phyloP scores from a whole-genome alignment of 2,329 filamentous ascomycete species.

The Stachybotrys chartarum region DNA sequence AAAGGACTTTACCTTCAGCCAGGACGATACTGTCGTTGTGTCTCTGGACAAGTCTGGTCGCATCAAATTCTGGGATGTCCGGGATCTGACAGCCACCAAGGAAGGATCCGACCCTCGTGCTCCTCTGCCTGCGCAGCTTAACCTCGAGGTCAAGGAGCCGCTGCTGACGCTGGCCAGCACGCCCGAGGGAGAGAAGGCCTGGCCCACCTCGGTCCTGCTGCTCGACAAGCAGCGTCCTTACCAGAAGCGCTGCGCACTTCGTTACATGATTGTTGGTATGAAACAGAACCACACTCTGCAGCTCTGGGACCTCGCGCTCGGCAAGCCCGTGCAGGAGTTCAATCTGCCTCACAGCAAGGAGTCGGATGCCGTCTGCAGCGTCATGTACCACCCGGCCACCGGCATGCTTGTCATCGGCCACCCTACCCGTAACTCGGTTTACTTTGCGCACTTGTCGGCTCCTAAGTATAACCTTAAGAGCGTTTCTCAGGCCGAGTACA shows the following conservation, averaged over 20 bases:
- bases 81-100: conserved; percentile 57
- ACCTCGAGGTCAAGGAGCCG: conserved; percentile 76
- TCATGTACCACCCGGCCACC: conserved; percentile 85
- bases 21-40: conserved; percentile 89
- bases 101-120: conserved; percentile 42
- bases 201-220: conserved; percentile 92
- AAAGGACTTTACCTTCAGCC: conserved; percentile 96
- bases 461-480: conserved; percentile 81
- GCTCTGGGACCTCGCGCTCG: conserved; percentile 93
- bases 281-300: conserved; percentile 99
- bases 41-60: conserved; percentile 95
- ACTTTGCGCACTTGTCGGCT: conserved; percentile 91
- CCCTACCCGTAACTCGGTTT: conserved; percentile 93
- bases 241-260: conserved; percentile 78
- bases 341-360: conserved; percentile 94
- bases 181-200: conserved; percentile 84
- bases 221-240: conserved; percentile 95
- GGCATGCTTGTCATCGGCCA: conserved; percentile 94
- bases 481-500: conserved; percentile 82
- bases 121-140: conserved; percentile 46
- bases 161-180: conserved; percentile 82
- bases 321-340: conserved; percentile 93
- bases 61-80: conserved; percentile 97
- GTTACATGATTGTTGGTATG: conserved; percentile 95
- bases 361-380: conserved; percentile 95